These are phyloP conservation scores for Scytalidium lignicola DNA, from an alignment of 2,329 filamentous ascomycete species.

Conservation along the genomic window DNA sequence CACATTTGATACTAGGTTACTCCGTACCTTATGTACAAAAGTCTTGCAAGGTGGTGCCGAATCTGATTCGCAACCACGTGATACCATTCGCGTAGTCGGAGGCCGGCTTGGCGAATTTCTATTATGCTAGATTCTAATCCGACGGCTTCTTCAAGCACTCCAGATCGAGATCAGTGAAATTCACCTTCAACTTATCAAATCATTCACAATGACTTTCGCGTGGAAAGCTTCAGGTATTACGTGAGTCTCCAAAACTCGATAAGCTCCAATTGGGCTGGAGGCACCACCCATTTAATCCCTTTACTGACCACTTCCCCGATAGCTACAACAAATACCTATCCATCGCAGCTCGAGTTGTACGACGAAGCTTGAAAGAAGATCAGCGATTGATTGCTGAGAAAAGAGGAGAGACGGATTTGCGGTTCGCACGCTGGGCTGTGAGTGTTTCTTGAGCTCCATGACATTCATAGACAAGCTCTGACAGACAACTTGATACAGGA, in stretches of 20 bases:
- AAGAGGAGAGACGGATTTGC: constrained; percentile 82
- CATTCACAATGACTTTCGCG: constrained; percentile 73
- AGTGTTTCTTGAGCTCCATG: constrained; percentile 32
- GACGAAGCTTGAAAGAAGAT: constrained; percentile 94
- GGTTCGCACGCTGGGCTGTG: constrained; percentile 95
- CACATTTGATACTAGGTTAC: too few species aligned
- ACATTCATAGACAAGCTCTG: constrained; percentile 10
- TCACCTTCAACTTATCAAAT: constrained; percentile 14
- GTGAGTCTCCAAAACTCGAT: constrained; percentile 18
- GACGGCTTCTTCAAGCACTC: neutral
- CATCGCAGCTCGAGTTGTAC: constrained; percentile 89
- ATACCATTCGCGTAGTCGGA: neutral
- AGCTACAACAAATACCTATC: constrained; percentile 99
- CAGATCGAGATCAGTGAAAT: constrained; percentile 10
- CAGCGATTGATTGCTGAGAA: constrained; percentile 83
- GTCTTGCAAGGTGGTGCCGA: too few species aligned
- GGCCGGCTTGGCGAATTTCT: neutral
- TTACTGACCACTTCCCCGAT: constrained; percentile 33
- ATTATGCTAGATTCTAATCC: neutral
- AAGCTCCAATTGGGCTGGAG: neutral
- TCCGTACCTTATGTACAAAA: too few species aligned
- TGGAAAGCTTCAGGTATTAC: constrained; percentile 97
- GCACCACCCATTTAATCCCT: neutral
- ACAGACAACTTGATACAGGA: constrained; percentile 52
- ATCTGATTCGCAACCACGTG: too few species aligned